Percentiles rank a stretch among this genome's conserved stretches.
phyloP scores from a whole-genome alignment of 805 yeast genomes.

The Ogataea methanolica region DNA sequence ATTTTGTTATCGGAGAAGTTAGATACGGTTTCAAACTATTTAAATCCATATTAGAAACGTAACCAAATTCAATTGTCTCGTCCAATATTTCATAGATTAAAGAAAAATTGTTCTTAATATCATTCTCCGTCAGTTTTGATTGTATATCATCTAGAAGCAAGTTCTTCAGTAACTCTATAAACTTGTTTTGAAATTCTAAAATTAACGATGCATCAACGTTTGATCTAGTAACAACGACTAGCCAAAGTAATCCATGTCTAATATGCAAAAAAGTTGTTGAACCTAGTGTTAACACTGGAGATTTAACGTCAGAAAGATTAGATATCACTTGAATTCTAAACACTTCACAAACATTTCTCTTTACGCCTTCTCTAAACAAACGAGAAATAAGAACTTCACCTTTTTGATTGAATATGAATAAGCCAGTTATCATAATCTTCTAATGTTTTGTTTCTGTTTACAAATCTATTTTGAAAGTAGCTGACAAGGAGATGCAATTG shows the following conservation, averaged over 20 bases:
- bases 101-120: conserved; percentile 61
- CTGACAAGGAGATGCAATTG: no score
- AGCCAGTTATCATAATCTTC: conserved; percentile 66
- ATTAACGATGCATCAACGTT: conserved; percentile 81
- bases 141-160: conserved; percentile 25
- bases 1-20: conserved; percentile 8
- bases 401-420: conserved; percentile 70
- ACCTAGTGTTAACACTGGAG: conserved; percentile 81
- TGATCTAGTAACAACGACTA: conserved; percentile 85
- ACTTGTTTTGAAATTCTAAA: conserved; percentile 69
- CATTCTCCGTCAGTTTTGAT: conserved; percentile 37
- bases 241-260: conserved; percentile 57
- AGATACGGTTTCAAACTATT: conserved; percentile 35
- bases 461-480: no score
- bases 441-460: no score
- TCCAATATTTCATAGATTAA: conserved; percentile 73
- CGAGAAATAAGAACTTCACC: conserved; percentile 84
- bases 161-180: conserved; percentile 50
- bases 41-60: conserved; percentile 62
- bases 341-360: conserved; percentile 77
- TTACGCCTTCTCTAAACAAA: conserved; percentile 67
- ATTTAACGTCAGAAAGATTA: conserved; percentile 44
- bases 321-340: conserved; percentile 90
- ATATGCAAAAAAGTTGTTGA: conserved; percentile 87
- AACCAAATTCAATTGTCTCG: conserved; percentile 73